Evolutionary conservation across 768 basidiomycete genomes (phyloP), one percentile per base, ranked within the genome.

Genomic region (Tulasnella sp.): DNA sequence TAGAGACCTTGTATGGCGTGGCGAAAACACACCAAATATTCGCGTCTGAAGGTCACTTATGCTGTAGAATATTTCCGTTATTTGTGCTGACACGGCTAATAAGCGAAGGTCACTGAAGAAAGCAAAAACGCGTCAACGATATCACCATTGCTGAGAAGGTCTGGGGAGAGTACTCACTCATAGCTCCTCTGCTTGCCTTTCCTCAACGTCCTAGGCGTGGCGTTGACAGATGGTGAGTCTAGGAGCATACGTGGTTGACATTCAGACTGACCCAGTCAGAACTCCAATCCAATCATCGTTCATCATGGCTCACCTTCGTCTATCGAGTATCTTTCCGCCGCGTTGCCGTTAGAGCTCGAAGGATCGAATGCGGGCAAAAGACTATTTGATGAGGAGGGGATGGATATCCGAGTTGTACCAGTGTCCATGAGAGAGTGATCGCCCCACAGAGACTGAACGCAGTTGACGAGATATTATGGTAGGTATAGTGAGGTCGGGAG

Each of bases 21-120:
- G 34, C 7, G 34, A 13, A 19, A 11, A 23, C 79, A 61, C 69
- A 89, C 88, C 89, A 66, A 92, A 92, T 70, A 92, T 90, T 67
- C 89, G 85, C 51, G 89, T 88, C 72, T 92, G 88, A 30, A 92
- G 88, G 71, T 92, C 89, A 17, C 88, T 90, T 61, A 92, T 84
- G 64, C 81, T 80, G 68, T 88, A 92, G 3, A 86, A 87, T 45
- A 91, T 78, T 69, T 92, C 89, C 11, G 89, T 91, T 67, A 92
- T 88, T 68, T 85, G 86, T 0, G 88, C 86, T 30, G 87, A 88
- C 66, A 88, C 75, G 41, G 88, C 86, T 42, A 91, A 73, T 48
- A 88, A 69, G 56, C 80, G 85, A 45, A 92, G 75, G 69, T 90
- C 85, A 58, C 86, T 90, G 72, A 52, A 56, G 43, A 48, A 47